These are phyloP conservation scores for Chaetomium olivaceum DNA, from an alignment of 2,329 filamentous ascomycete species.

Conservation along the genomic window DNA sequence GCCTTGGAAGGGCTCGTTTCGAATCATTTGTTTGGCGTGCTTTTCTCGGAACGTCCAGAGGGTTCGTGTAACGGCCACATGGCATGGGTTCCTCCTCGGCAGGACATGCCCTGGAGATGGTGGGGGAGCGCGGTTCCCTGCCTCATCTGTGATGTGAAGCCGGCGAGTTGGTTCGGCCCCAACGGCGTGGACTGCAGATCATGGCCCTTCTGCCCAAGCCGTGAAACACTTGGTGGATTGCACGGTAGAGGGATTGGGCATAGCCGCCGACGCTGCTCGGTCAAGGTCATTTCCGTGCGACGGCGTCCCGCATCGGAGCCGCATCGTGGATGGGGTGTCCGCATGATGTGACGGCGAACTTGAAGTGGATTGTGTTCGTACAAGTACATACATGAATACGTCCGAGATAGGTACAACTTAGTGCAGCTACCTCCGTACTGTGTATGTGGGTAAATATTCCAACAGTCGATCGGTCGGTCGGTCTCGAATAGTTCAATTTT, in stretches of 20 bases:
- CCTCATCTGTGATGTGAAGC: slow-evolving; percentile 2
- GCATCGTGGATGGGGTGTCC: slow-evolving; percentile 1
- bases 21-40: neutral
- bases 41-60: neutral
- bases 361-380: neutral
- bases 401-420: too few species aligned
- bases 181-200: slow-evolving; percentile 3
- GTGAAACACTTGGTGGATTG: slow-evolving; percentile 16
- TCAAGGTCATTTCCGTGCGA: slow-evolving; percentile 13
- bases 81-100: neutral
- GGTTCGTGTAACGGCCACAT: neutral
- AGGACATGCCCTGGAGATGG: neutral
- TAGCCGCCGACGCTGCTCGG: slow-evolving; percentile 8
- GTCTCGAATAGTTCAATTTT: too few species aligned
- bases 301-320: slow-evolving; percentile 17
- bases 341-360: neutral
- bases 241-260: slow-evolving; percentile 3
- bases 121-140: slow-evolving; percentile 3
- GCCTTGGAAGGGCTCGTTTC: neutral
- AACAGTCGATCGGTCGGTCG: neutral
- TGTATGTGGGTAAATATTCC: neutral
- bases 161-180: neutral
- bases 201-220: slow-evolving; percentile 1
- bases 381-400: neutral
- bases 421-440: neutral